A percentile compares a stretch with the other conserved stretches of the same genome.
phyloP scores from a whole-genome alignment of 2,329 filamentous ascomycete genomes.

The Fusarium sp. region DNA sequence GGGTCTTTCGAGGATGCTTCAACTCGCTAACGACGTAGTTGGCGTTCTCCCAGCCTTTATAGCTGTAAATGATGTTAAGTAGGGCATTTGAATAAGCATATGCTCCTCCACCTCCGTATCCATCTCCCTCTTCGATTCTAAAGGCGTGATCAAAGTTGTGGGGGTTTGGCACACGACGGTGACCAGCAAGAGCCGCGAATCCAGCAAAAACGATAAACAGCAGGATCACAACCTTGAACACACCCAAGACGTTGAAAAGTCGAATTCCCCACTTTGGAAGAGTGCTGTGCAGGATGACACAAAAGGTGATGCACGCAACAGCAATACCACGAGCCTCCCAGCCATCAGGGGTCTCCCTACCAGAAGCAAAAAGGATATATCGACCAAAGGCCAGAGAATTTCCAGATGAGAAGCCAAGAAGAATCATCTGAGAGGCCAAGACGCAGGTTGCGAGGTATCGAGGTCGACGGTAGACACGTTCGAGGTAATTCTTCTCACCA shows the following conservation, averaged over 20 bases:
- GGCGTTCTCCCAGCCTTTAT: conserved; percentile 72
- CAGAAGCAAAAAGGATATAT: conserved; percentile 67
- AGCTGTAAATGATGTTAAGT: conserved; percentile 69
- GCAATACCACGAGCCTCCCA: conserved; percentile 69
- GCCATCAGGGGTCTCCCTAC: conserved; percentile 57
- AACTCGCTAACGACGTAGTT: conserved; percentile 71
- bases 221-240: conserved; percentile 70
- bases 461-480: conserved; percentile 69
- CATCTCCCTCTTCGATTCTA: conserved; percentile 53
- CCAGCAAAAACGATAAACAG: conserved; percentile 71
- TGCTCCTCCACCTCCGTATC: conserved; percentile 59
- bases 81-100: conserved; percentile 68
- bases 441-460: conserved; percentile 69
- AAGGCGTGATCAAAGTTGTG: conserved; percentile 69
- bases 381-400: conserved; percentile 69
- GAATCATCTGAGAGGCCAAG: conserved; percentile 69
- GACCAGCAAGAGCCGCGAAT: conserved; percentile 65
- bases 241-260: conserved; percentile 67
- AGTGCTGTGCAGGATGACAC: conserved; percentile 62
- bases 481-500: conserved; percentile 75
- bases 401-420: conserved; percentile 69
- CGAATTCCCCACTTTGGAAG: conserved; percentile 68
- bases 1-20: conserved; percentile 63
- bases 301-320: conserved; percentile 64
- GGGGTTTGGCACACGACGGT: conserved; percentile 58